Conservation (phyloP, 495 filamentous ascomycete genomes). For the Podospora didyma region DNA sequence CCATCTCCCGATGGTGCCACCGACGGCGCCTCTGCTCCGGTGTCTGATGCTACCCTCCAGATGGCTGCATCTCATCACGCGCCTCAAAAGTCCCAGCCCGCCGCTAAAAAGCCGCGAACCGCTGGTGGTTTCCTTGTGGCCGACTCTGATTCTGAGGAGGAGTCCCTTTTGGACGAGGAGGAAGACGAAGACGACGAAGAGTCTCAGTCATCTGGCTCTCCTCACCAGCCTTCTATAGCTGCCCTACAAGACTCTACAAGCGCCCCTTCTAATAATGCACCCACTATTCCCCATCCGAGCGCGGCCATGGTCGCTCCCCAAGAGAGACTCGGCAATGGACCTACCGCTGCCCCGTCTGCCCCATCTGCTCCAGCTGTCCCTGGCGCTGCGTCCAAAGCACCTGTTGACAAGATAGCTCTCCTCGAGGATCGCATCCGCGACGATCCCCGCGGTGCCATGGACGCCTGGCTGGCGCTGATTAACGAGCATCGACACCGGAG, state of each 20-base stretch:
- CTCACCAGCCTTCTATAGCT: constrained; percentile 21
- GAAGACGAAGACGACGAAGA: constrained; percentile 47
- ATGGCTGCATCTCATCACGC: constrained; percentile 21
- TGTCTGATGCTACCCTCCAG: constrained; percentile 21
- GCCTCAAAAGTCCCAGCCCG: constrained; percentile 29
- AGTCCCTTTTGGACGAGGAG: constrained; percentile 69
- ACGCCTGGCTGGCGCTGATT: constrained; percentile 86
- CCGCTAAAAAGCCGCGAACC: constrained; percentile 58
- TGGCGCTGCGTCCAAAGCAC: constrained; percentile 38
- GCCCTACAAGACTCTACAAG: constrained; percentile 16
- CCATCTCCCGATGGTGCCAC: constrained; percentile 32
- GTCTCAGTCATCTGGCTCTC: constrained; percentile 18
- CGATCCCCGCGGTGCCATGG: constrained; percentile 84
- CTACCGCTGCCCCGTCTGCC: constrained; percentile 3
- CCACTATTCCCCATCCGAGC: constrained; percentile 24
- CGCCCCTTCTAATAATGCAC: constrained; percentile 11
- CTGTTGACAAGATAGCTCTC: constrained; percentile 75
- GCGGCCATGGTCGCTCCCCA: constrained; percentile 12
- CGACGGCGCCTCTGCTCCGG: constrained; percentile 34
- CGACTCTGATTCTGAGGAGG: constrained; percentile 38
- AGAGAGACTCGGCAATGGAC: constrained; percentile 2
- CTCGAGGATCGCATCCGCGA: constrained; percentile 87
- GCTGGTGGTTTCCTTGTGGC: constrained; percentile 76
- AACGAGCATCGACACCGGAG: constrained; percentile 76
- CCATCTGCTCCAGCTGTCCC: constrained; percentile 11